phyloP scores from a whole-genome alignment of 1,284 basidiomycete species.

The Pseudomicrostroma phylloplanum region DNA sequence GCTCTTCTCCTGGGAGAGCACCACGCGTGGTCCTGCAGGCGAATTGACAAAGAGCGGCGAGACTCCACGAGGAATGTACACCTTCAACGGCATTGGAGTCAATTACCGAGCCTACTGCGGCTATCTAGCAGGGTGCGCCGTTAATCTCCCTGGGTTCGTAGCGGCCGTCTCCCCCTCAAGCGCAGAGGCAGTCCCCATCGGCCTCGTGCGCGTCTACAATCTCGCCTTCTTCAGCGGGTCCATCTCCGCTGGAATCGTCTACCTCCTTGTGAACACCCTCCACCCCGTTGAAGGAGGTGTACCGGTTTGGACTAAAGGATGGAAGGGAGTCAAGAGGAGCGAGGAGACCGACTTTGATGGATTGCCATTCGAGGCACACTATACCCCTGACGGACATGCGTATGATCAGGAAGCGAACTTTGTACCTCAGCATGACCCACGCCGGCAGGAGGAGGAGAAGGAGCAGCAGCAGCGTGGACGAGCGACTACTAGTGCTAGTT shows the following conservation, averaged over 20 bases:
- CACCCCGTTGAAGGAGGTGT: not conserved
- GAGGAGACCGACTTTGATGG: not conserved
- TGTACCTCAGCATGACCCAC: no score
- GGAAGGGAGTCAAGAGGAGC: not conserved
- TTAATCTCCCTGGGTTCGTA: constrained; percentile 72
- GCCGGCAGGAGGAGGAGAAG: no score
- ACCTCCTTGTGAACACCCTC: not conserved
- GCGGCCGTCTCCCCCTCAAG: constrained; percentile 38
- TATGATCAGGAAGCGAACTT: no score
- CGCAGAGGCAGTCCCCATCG: constrained; percentile 49
- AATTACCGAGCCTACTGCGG: constrained; percentile 62
- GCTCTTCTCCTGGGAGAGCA: constrained; percentile 54
- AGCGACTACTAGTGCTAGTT: no score
- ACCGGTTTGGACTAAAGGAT: not conserved
- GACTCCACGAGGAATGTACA: no score
- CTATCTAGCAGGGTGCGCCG: constrained; percentile 69
- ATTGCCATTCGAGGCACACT: not conserved
- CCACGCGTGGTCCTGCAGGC: constrained; percentile 60
- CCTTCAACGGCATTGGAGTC: constrained; percentile 54
- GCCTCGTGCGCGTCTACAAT: constrained; percentile 5
- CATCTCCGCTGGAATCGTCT: not conserved
- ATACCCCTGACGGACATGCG: no score
- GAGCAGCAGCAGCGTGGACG: no score
- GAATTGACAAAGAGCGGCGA: constrained; percentile 59
- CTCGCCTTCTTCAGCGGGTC: not conserved